Percentiles rank a stretch among this genome's conserved stretches.
Evolutionary conservation across 768 basidiomycete genomes (phyloP).

Genomic region (Pholiota microspora): DNA sequence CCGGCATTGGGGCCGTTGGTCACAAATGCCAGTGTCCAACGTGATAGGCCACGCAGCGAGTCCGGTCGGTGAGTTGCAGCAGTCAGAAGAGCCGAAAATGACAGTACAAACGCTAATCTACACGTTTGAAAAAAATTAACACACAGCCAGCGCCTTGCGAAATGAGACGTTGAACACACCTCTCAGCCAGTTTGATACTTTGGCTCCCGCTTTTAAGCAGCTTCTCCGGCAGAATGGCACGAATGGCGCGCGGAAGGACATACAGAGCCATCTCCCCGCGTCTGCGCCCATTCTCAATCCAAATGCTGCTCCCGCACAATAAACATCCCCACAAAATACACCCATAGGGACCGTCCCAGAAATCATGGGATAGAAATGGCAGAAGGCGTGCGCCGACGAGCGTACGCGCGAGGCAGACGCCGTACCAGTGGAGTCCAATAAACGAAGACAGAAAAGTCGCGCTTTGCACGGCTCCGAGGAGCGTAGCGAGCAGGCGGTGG

Average conservation of each 20-base stretch:
- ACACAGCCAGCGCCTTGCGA: slow-evolving; percentile 2
- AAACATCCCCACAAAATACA: slow-evolving; percentile 66
- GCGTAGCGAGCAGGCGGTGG: slow-evolving; percentile 36
- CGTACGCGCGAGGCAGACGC: slow-evolving; percentile 70
- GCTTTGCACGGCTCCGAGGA: slow-evolving; percentile 58
- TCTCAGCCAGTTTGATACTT: slow-evolving; percentile 46
- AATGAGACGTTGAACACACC: slow-evolving; percentile 38
- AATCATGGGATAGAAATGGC: slow-evolving; percentile 68
- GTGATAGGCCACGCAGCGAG: slow-evolving; percentile 67
- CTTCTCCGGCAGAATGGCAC: slow-evolving; percentile 55
- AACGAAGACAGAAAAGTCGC: slow-evolving; percentile 73
- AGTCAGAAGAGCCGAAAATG: slow-evolving; percentile 65
- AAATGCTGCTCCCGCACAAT: slow-evolving; percentile 72
- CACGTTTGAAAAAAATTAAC: slow-evolving; percentile 1
- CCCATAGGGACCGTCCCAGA: slow-evolving; percentile 78
- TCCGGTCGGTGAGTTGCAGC: slow-evolving; percentile 60
- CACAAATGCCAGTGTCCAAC: slow-evolving; percentile 69
- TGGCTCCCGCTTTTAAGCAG: slow-evolving; percentile 47
- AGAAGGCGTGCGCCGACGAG: slow-evolving; percentile 61
- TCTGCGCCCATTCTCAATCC: slow-evolving; percentile 69
- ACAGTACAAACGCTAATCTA: slow-evolving; percentile 60
- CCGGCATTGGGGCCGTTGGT: slow-evolving; percentile 57
- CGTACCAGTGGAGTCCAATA: slow-evolving; percentile 66
- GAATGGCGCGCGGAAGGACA: slow-evolving; percentile 68
- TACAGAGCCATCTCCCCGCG: slow-evolving; percentile 81